Evolutionary conservation across 495 filamentous ascomycete genomes (phyloP).

Genomic region (Neurospora sp.): DNA sequence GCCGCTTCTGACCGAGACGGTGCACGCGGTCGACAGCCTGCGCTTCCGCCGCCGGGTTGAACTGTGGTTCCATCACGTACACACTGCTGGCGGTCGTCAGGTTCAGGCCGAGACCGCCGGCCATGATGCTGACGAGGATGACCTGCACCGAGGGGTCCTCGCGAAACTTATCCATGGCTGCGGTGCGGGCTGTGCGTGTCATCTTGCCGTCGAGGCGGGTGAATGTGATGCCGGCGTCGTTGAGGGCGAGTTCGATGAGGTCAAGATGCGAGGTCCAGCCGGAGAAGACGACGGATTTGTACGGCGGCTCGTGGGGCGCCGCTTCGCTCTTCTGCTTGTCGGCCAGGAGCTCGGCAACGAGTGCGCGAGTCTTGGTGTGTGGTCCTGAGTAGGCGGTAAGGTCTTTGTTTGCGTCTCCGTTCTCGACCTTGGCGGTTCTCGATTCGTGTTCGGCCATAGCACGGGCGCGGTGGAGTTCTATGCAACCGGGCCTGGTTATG

Average conservation of each 20-base stretch:
- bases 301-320: conserved; percentile 50
- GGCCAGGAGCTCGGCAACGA: conserved; percentile 56
- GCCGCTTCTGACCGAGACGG: conserved; percentile 78
- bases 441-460: conserved; percentile 50
- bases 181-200: conserved; percentile 57
- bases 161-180: conserved; percentile 65
- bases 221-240: conserved; percentile 53
- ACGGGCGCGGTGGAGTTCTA: conserved; percentile 56
- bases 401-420: conserved; percentile 39
- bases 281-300: conserved; percentile 89
- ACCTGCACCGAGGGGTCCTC: conserved; percentile 62
- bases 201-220: conserved; percentile 86
- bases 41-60: conserved; percentile 88
- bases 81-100: conserved; percentile 75
- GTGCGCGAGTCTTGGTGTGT: conserved; percentile 79
- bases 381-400: conserved; percentile 71
- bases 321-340: conserved; percentile 49
- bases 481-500: conserved; percentile 40
- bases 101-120: conserved; percentile 88
- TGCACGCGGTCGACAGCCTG: conserved; percentile 94
- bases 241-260: conserved; percentile 78
- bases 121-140: conserved; percentile 84
- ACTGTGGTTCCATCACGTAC: conserved; percentile 97
- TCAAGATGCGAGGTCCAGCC: conserved; percentile 91
- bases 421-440: conserved; percentile 22